These are phyloP conservation scores for Pharnaceum exiguum DNA, from an alignment of 148 eudicot genomes.

Conservation along the genomic window DNA sequence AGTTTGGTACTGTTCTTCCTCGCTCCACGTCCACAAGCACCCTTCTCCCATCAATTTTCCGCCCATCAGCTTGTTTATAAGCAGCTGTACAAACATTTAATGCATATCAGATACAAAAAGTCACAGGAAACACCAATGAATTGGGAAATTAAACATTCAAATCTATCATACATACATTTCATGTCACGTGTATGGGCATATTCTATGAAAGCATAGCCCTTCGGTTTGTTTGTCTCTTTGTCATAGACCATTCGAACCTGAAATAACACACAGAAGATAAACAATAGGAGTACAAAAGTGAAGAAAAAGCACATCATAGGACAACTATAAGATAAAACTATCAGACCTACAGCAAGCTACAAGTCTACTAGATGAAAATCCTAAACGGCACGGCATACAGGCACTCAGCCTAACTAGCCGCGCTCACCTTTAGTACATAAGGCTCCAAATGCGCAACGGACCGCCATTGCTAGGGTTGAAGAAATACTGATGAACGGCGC, in stretches of 20 bases:
- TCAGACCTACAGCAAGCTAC: conserved; percentile 21
- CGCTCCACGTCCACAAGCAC: conserved; percentile 99
- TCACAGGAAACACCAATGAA: not conserved
- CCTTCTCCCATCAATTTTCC: conserved; percentile 90
- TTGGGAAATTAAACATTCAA: not conserved
- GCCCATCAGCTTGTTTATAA: conserved; percentile 98
- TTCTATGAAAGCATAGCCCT: conserved; percentile 96
- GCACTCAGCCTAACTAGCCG: conserved; percentile 95
- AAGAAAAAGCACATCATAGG: conserved; percentile 9
- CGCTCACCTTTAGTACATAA: conserved; percentile 88
- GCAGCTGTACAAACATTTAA: conserved; percentile 56
- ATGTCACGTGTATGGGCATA: conserved; percentile 93
- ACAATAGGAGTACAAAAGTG: conserved; percentile 10
- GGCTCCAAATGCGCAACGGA: conserved; percentile 71
- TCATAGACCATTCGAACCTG: conserved; percentile 85
- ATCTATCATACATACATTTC: conserved; percentile 66
- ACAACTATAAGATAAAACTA: not conserved
- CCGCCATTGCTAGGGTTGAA: conserved; percentile 71
- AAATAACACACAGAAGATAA: conserved; percentile 12
- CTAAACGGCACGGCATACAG: conserved; percentile 92
- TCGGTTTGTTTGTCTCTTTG: conserved; percentile 73
- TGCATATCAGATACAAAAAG: not conserved
- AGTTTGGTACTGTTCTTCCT: conserved; percentile 97
- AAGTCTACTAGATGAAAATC: conserved; percentile 26
- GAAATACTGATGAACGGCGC: conserved; percentile 50